Base-by-base conservation (phyloP, 208 protist species). In the Blechomonas ayalai region DNA sequence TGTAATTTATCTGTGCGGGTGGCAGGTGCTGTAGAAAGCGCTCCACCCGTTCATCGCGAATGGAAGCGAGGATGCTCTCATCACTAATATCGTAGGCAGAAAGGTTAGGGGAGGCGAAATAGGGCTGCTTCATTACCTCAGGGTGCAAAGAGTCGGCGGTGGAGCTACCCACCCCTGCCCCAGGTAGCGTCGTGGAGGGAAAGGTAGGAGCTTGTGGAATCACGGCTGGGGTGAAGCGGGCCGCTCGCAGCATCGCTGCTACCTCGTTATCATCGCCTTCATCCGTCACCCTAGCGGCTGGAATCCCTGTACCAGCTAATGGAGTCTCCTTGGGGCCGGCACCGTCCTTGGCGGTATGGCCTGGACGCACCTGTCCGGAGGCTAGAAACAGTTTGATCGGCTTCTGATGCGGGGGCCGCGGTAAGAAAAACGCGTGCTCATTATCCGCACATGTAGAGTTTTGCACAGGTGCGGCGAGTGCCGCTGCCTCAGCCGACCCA, bases 161-260 rank as follows among this genome's bases (percentile, higher is more conserved):
- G 26, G 34, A 18, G 19, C 27, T 23, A 16, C 23, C n/a, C n/a
- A n/a, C n/a, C n/a, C n/a, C n/a, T n/a, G n/a, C n/a, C n/a, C n/a
- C n/a, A n/a, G n/a, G n/a, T n/a, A n/a, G n/a, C n/a, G n/a, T 8
- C 28, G 58, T 48, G 38, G 53, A 37, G 39, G 77, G 53, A 8
- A 58, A 34, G 5, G 22, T 22, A 6, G 79, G 79, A 16, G 67
- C 53, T 3, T 36, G 67, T 6, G 77, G 77, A n/a, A 80, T 55
- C 16, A 75, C 60, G 13, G 57, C 33, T 0, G 80, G 65, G 41
- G 47, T 68, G 38, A 65, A 85, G 16, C 59, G 47, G 0, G 75
- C 60, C 22, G 69, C 75, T 8, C 75, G 72, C 46, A 68, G 27
- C n/a, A 59, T 63, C 9, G 81, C 75, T 19, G 72, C 66, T 39